Percentiles rank a stretch among this genome's conserved stretches.
Conservation (phyloP, 768 basidiomycete species). For the Jaapia argillacea region DNA sequence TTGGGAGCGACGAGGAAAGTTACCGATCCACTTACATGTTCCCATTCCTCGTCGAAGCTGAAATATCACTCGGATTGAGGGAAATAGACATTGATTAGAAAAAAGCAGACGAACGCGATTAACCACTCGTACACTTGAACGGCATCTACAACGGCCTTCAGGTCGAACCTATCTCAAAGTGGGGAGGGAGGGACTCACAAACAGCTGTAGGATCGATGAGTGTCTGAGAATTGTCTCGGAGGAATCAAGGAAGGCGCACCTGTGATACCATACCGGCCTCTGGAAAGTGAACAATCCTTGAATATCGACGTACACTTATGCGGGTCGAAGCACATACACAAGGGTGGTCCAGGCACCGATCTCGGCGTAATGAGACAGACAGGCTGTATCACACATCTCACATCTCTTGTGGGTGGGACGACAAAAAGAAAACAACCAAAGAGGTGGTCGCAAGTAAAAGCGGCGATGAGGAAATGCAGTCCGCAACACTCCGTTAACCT, state of each 20-base stretch:
- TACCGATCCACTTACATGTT: constrained; percentile 1
- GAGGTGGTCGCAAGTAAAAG: no score
- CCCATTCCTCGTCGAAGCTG: constrained; percentile 7
- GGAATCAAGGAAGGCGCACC: neutral
- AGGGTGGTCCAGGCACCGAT: no score
- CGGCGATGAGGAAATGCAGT: no score
- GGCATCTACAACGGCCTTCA: constrained; percentile 1
- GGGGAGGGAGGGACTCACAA: constrained; percentile 1
- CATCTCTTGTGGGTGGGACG: no score
- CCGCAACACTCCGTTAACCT: no score
- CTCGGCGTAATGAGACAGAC: no score
- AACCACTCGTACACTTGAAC: constrained; percentile 12
- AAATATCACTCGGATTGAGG: neutral
- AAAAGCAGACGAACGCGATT: constrained; percentile 6
- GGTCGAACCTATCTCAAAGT: neutral
- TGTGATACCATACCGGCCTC: constrained; percentile 6
- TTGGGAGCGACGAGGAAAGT: neutral
- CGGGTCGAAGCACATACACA: no score
- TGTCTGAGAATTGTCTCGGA: neutral
- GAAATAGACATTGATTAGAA: neutral
- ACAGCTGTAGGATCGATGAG: constrained; percentile 1
- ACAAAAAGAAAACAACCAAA: no score
- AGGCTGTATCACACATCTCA: no score
- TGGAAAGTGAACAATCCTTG: constrained; percentile 4
- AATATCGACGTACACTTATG: no score